A percentile compares a stretch with the other conserved stretches of the same genome.
Conservation (phyloP, 108 stramenopile species). For the Cyclotella cryptica region DNA sequence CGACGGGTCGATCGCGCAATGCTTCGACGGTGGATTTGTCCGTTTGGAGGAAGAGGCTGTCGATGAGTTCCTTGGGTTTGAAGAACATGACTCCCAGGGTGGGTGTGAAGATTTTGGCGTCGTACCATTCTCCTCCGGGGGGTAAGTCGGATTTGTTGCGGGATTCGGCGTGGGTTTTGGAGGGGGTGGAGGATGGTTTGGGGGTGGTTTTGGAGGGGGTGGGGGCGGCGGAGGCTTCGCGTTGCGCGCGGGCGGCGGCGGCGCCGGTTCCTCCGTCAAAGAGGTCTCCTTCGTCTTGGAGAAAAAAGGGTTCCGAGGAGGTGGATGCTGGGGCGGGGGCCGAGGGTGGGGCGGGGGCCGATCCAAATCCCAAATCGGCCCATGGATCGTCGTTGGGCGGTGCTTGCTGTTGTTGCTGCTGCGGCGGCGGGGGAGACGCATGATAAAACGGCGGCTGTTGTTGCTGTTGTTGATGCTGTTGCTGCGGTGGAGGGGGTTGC, state of each 20-base stretch:
- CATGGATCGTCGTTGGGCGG: conserved; percentile 65
- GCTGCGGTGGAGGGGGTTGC: conserved; percentile 29
- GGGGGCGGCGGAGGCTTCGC: conserved; percentile 17
- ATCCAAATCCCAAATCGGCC: conserved; percentile 72
- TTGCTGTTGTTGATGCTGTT: neutral
- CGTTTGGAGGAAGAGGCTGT: conserved; percentile 84
- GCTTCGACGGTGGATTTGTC: conserved; percentile 72
- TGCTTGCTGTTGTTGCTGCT: conserved; percentile 23
- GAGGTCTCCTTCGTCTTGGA: conserved; percentile 29
- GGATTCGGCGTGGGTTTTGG: neutral
- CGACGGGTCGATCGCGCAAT: conserved; percentile 85
- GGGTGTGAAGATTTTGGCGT: conserved; percentile 91
- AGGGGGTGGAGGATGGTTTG: conserved; percentile 1
- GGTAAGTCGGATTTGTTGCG: conserved; percentile 75
- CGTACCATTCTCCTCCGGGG: conserved; percentile 90
- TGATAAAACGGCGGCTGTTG: neutral
- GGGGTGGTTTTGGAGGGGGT: neutral
- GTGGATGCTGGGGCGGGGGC: conserved; percentile 1
- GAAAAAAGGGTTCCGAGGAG: conserved; percentile 9
- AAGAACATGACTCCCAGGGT: conserved; percentile 95
- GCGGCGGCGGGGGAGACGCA: conserved; percentile 43
- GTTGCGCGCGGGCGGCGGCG: conserved; percentile 41
- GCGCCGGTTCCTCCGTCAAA: conserved; percentile 45
- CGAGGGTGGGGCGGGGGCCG: conserved; percentile 40
- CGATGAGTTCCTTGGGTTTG: conserved; percentile 89